Conservation (phyloP, 257 asterid species). For the Anisodus tanguticus region DNA sequence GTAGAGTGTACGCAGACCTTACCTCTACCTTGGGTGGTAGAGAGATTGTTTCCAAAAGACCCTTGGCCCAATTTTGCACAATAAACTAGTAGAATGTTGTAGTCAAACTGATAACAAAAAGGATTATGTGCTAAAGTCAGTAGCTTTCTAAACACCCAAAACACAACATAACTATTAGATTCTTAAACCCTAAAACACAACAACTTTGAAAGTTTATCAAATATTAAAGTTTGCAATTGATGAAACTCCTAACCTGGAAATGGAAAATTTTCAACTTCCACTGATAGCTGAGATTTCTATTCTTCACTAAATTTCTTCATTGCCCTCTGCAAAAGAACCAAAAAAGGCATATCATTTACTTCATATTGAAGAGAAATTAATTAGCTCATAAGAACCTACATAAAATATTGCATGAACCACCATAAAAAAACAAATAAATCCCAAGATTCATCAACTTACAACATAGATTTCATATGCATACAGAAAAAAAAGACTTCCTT, state of each 20-base stretch:
- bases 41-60: too few relatives aligned
- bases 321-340: neutral
- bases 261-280: neutral
- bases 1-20: too few relatives aligned
- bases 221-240: neutral
- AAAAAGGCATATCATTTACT: neutral
- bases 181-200: slow-evolving; percentile 3
- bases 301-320: neutral
- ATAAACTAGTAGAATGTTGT: neutral
- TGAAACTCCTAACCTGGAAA: neutral
- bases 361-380: neutral
- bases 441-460: neutral
- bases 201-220: neutral
- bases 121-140: neutral
- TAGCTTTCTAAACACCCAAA: neutral
- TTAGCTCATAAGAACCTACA: neutral
- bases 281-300: neutral
- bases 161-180: neutral
- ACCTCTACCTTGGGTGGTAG: too few relatives aligned
- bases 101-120: neutral
- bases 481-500: neutral
- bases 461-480: neutral
- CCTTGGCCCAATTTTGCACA: too few relatives aligned
- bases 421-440: neutral
- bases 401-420: neutral